Evolutionary conservation across 805 yeast genomes (phyloP).

Genomic region (Saccharomycopsis selenospora): DNA sequence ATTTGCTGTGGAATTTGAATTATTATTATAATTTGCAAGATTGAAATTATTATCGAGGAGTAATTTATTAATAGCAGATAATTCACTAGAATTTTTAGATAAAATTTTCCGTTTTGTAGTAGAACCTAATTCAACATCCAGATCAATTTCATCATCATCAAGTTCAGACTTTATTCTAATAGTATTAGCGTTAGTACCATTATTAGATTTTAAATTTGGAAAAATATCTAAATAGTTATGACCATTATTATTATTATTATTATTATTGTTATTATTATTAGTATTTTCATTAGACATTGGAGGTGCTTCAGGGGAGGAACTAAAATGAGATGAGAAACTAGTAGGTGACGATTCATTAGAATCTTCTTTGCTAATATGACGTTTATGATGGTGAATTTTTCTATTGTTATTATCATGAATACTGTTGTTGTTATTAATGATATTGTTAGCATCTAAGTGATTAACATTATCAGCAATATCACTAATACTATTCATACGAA

Average conservation of each 20-base stretch:
- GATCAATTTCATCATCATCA: slow-evolving; percentile 1
- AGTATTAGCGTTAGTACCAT: background rate
- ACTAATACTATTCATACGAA: background rate
- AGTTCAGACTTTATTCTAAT: background rate
- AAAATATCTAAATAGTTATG: background rate
- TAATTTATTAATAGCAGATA: slow-evolving; percentile 1
- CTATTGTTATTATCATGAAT: background rate
- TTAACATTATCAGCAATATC: background rate
- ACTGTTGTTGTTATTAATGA: background rate
- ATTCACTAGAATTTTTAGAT: background rate
- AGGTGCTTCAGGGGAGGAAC: slow-evolving; percentile 8
- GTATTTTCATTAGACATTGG: no score
- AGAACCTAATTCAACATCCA: background rate
- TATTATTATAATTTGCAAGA: background rate
- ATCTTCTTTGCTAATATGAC: background rate
- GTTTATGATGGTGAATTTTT: background rate
- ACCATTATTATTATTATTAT: slow-evolving; percentile 1
- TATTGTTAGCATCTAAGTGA: background rate
- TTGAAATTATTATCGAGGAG: background rate
- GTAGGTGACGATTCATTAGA: slow-evolving; percentile 6
- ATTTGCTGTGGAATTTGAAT: background rate
- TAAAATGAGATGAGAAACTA: slow-evolving; percentile 7
- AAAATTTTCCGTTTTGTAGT: background rate
- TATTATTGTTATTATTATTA: no score
- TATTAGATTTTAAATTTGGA: background rate